phyloP scores from a whole-genome alignment of 2,329 filamentous ascomycete genomes.

The Alternaria solani region DNA sequence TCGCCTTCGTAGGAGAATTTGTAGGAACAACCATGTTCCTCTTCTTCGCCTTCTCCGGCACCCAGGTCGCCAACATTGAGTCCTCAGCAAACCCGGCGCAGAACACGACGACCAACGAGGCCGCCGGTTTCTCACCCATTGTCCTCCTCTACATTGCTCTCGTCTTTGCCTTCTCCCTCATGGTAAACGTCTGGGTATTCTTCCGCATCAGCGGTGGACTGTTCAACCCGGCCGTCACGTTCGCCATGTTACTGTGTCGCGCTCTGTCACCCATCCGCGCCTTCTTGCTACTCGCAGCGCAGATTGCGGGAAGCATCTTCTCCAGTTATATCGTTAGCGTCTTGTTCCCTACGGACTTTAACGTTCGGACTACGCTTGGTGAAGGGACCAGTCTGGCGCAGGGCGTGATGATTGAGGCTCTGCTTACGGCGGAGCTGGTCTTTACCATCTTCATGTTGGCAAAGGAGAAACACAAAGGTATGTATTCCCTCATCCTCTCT shows the following conservation, averaged over 20 bases:
- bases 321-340: slow-evolving; percentile 55
- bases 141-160: slow-evolving; percentile 52
- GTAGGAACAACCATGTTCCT: slow-evolving; percentile 57
- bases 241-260: slow-evolving; percentile 49
- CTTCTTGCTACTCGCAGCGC: slow-evolving; percentile 54
- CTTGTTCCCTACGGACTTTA: slow-evolving; percentile 57
- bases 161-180: slow-evolving; percentile 48
- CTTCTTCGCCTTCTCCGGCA: slow-evolving; percentile 56
- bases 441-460: slow-evolving; percentile 66
- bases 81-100: slow-evolving; percentile 50
- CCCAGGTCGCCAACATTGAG: slow-evolving; percentile 58
- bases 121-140: slow-evolving; percentile 56
- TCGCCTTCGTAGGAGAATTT: slow-evolving; percentile 59
- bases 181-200: slow-evolving; percentile 53
- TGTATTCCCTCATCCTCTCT: background rate
- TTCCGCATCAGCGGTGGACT: slow-evolving; percentile 48
- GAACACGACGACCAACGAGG: slow-evolving; percentile 54
- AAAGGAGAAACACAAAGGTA: slow-evolving; percentile 72
- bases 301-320: slow-evolving; percentile 57
- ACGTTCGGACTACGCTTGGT: slow-evolving; percentile 57
- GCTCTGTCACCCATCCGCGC: slow-evolving; percentile 55
- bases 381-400: slow-evolving; percentile 52
- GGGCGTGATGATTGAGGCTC: slow-evolving; percentile 56
- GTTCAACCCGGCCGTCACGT: slow-evolving; percentile 45
- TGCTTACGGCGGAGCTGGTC: slow-evolving; percentile 48